phyloP scores from a whole-genome alignment of 495 filamentous ascomycete species.

The Penicillium paradoxum region DNA sequence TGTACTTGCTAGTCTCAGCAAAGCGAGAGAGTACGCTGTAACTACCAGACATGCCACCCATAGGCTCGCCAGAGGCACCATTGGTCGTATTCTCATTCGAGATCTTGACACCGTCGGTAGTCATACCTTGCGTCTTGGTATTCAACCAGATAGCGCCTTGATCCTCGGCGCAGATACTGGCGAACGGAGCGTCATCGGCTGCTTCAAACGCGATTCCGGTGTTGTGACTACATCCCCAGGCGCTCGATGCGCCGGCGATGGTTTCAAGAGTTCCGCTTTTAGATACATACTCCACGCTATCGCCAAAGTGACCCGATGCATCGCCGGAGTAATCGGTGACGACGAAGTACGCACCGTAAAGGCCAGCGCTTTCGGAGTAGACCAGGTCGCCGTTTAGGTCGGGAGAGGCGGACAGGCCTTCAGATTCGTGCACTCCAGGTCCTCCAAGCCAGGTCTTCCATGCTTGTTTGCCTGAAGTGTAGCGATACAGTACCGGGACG shows the following conservation, averaged over 20 bases:
- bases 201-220: constrained; percentile 54
- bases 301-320: constrained; percentile 50
- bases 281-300: constrained; percentile 49
- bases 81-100: constrained; percentile 53
- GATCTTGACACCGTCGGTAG: constrained; percentile 45
- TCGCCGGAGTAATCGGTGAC: constrained; percentile 48
- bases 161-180: constrained; percentile 51
- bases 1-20: constrained; percentile 36
- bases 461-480: constrained; percentile 40
- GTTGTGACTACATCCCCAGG: constrained; percentile 56
- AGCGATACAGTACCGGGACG: constrained; percentile 45
- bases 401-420: constrained; percentile 40
- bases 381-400: constrained; percentile 54
- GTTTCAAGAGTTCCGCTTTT: constrained; percentile 36
- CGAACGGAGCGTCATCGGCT: constrained; percentile 45
- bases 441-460: constrained; percentile 51
- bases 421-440: constrained; percentile 39
- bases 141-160: constrained; percentile 57
- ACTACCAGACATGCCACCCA: constrained; percentile 54
- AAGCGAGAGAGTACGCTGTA: constrained; percentile 48
- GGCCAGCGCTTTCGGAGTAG: constrained; percentile 43
- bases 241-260: constrained; percentile 42
- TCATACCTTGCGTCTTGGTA: constrained; percentile 48
- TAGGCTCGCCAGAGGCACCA: constrained; percentile 47
- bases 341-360: constrained; percentile 53